Conservation (phyloP, 1,284 basidiomycete genomes). For the Salmacisia buchloeana region DNA sequence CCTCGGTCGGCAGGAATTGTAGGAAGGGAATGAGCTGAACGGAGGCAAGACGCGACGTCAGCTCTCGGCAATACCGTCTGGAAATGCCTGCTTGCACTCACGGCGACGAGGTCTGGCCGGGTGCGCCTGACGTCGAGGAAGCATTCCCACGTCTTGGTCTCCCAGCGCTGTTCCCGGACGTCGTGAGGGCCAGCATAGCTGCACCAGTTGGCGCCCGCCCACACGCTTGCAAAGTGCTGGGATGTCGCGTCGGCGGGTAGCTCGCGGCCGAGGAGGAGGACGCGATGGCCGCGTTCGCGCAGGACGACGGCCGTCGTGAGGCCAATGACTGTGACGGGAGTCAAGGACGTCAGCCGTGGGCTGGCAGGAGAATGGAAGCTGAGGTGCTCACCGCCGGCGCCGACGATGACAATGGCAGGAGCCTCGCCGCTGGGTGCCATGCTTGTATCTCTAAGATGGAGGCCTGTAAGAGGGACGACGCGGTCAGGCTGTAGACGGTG, state of each 20-base stretch:
- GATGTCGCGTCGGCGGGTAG: conserved; percentile 62
- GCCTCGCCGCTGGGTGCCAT: background rate
- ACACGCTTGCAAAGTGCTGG: conserved; percentile 64
- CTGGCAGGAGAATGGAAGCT: no score
- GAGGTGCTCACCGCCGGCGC: conserved; percentile 37
- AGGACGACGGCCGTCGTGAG: conserved; percentile 54
- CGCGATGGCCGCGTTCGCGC: conserved; percentile 53
- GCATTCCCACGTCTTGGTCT: conserved; percentile 32
- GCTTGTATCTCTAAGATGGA: no score
- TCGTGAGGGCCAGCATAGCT: conserved; percentile 38
- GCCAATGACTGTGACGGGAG: conserved; percentile 56
- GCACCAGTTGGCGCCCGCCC: conserved; percentile 69
- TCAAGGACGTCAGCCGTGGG: no score
- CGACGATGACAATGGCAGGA: conserved; percentile 22
- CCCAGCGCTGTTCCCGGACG: conserved; percentile 53
- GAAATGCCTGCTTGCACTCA: conserved; percentile 58
- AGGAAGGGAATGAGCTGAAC: conserved; percentile 4
- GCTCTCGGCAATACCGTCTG: conserved; percentile 40
- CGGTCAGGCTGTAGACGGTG: no score
- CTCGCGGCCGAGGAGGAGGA: conserved; percentile 64
- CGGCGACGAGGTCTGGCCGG: conserved; percentile 57
- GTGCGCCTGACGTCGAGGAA: conserved; percentile 26
- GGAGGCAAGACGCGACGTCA: conserved; percentile 49
- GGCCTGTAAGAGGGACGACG: no score
- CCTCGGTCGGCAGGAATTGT: conserved; percentile 8